Conservation (phyloP, 495 filamentous ascomycete species). For the Neurospora sp. region DNA sequence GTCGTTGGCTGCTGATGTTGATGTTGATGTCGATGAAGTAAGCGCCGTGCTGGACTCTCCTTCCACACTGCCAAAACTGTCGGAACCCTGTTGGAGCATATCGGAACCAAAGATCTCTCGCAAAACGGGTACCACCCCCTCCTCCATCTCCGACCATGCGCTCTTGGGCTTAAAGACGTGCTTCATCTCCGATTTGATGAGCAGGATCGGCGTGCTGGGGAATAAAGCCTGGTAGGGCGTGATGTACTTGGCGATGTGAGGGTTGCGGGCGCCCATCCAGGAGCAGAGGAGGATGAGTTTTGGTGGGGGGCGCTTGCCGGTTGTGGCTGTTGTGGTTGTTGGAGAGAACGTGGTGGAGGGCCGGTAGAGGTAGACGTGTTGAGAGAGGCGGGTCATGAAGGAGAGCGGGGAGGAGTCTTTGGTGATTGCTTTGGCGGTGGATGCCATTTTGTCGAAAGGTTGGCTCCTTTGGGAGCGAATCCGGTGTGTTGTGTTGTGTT, state of each 20-base stretch:
- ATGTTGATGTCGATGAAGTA: background rate
- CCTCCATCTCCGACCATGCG: conserved; percentile 5
- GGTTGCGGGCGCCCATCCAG: conserved; percentile 37
- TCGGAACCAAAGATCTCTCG: background rate
- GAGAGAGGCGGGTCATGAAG: conserved; percentile 29
- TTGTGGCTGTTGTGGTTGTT: background rate
- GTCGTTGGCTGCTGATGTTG: background rate
- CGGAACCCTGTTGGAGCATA: background rate
- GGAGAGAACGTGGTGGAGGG: conserved; percentile 5
- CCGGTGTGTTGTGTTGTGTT: background rate
- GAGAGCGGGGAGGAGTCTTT: conserved; percentile 10
- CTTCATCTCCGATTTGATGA: conserved; percentile 25
- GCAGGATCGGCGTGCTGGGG: conserved; percentile 29
- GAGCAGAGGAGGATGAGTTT: conserved; percentile 33
- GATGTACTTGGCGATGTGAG: conserved; percentile 38
- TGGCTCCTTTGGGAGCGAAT: background rate
- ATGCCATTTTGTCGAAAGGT: conserved; percentile 8
- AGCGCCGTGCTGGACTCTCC: background rate
- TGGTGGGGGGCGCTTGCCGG: conserved; percentile 6
- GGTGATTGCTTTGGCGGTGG: conserved; percentile 5
- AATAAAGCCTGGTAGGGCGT: conserved; percentile 28
- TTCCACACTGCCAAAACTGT: background rate
- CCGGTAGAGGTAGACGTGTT: conserved; percentile 26
- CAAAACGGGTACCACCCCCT: conserved; percentile 12
- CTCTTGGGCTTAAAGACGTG: conserved; percentile 16